Evolutionary conservation across 2,329 filamentous ascomycete species (phyloP).

Genomic region (Aspergillus pseudoterreus): DNA sequence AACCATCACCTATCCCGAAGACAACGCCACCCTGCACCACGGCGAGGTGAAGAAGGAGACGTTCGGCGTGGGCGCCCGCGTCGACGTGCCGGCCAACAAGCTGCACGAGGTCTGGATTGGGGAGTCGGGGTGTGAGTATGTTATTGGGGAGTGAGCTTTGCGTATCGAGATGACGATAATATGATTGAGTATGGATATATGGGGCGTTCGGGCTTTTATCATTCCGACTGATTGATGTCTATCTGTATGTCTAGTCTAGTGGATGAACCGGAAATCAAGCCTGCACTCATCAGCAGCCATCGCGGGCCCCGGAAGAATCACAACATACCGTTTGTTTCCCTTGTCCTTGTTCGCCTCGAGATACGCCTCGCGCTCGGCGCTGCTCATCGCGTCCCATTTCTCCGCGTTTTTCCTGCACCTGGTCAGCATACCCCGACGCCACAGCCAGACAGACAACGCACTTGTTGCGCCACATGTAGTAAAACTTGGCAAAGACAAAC

Average conservation of each 20-base stretch:
- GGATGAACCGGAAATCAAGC: slow-evolving; percentile 37
- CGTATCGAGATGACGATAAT: too few relatives aligned
- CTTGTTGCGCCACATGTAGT: slow-evolving; percentile 41
- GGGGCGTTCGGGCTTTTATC: neutral
- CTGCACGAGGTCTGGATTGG: slow-evolving; percentile 62
- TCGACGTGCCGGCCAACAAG: slow-evolving; percentile 56
- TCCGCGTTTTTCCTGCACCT: slow-evolving; percentile 26
- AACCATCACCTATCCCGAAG: slow-evolving; percentile 56
- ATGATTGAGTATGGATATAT: neutral
- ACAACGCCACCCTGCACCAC: slow-evolving; percentile 30
- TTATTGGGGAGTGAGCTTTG: slow-evolving; percentile 51
- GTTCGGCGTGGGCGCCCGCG: slow-evolving; percentile 51
- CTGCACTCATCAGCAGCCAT: slow-evolving; percentile 12
- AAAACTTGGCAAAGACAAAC: slow-evolving; percentile 45
- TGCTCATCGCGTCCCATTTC: slow-evolving; percentile 40
- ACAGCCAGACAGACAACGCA: slow-evolving; percentile 11
- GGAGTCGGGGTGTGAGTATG: slow-evolving; percentile 56
- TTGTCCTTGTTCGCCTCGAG: slow-evolving; percentile 35
- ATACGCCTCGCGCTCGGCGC: slow-evolving; percentile 36
- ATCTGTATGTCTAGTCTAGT: slow-evolving; percentile 20
- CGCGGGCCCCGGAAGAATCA: neutral
- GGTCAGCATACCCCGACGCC: neutral
- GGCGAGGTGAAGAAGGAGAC: slow-evolving; percentile 47
- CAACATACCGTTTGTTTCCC: slow-evolving; percentile 42
- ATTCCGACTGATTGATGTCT: neutral